Base-by-base conservation (phyloP, 1,284 basidiomycete genomes). In the Sanghuangporus baumii region DNA sequence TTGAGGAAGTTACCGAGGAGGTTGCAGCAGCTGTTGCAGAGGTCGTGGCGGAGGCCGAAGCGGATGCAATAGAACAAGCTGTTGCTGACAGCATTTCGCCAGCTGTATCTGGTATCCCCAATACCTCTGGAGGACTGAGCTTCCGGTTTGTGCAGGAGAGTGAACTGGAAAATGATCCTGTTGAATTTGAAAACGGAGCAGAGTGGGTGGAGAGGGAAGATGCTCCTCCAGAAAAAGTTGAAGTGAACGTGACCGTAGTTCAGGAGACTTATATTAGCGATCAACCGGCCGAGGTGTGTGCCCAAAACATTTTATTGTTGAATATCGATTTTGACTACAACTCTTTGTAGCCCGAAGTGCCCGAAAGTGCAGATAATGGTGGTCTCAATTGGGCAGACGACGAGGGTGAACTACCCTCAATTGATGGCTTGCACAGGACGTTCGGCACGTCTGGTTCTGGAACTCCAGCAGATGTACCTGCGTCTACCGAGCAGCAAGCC, bases 131-230 rank as follows among this genome's bases (percentile, higher is more conserved):
- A 20, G 55, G 38, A 41, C 43, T 55, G 41, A 81, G 82, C 72
- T 86, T 91, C 78, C 83, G 82, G 68, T 92, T 91, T 73, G 87
- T 92, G 76, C 84, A 89, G 73, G 87, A 81, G 60, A 91, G 89
- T 69, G 89, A 92, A 68, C 77, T 91, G 36, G 90, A 86, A 64
- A 69, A n/a, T n/a, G 62, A 62, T 18, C 55, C 76, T 2, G 59
- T 78, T 31, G 67, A 76, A 11, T 79, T 81, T 50, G 83, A 84
- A 64, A 75, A 80, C 37, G 75, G 69, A 34, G 74, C 75, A 6
- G 82, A 85, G 67, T 84, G 81, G 81, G 77, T 81, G 6, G 81
- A 85, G 65, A 74, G 71, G 55, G 73, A 67, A 38, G 69, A 67
- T 20, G 55, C 52, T 11, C 55, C 56, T 2, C 66, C 67, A n/a